These are phyloP conservation scores for Rhodamnia argentea DNA, from an alignment of 345 rosid genomes.

Conservation along the genomic window DNA sequence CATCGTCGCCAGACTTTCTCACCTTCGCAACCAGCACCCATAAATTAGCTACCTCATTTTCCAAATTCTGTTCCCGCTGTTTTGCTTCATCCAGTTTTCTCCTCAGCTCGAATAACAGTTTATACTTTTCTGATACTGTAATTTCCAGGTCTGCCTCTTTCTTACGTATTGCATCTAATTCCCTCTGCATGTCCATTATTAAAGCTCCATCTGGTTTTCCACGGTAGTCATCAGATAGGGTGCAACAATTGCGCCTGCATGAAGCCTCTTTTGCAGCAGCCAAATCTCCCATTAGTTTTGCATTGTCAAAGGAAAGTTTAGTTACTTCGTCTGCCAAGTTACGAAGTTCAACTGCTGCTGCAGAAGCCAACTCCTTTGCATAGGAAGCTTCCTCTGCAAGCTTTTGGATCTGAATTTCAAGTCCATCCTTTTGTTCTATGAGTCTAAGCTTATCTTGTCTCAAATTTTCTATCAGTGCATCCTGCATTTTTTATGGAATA, in stretches of 20 bases:
- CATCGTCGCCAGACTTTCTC: slow-evolving; percentile 22
- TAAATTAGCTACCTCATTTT: slow-evolving; percentile 54
- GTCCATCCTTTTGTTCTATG: slow-evolving; percentile 46
- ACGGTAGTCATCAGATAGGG: slow-evolving; percentile 11
- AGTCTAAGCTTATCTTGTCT: slow-evolving; percentile 39
- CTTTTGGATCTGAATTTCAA: slow-evolving; percentile 39
- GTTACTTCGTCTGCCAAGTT: slow-evolving; percentile 72
- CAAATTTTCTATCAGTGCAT: slow-evolving; percentile 44
- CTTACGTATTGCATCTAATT: slow-evolving; percentile 26
- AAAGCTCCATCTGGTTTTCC: slow-evolving; percentile 16
- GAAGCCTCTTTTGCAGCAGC: slow-evolving; percentile 30
- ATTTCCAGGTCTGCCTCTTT: slow-evolving; percentile 33
- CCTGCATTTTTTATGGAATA: slow-evolving; percentile 17
- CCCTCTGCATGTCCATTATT: slow-evolving; percentile 36
- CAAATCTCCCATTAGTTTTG: slow-evolving; percentile 39
- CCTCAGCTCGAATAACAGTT: slow-evolving; percentile 25
- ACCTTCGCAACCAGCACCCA: slow-evolving; percentile 48
- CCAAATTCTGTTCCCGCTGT: slow-evolving; percentile 36
- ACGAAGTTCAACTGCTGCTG: slow-evolving; percentile 59
- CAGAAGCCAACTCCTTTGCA: slow-evolving; percentile 64
- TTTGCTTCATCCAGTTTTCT: slow-evolving; percentile 44
- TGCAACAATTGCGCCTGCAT: slow-evolving; percentile 12
- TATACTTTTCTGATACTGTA: slow-evolving; percentile 27
- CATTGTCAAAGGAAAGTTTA: slow-evolving; percentile 52
- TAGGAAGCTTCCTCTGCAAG: slow-evolving; percentile 60